Percentiles rank a stretch among this genome's conserved stretches.
These are phyloP conservation scores for Chrysanthemum makinoi DNA, from an alignment of 129 eudicot species.

Conservation along the genomic window DNA sequence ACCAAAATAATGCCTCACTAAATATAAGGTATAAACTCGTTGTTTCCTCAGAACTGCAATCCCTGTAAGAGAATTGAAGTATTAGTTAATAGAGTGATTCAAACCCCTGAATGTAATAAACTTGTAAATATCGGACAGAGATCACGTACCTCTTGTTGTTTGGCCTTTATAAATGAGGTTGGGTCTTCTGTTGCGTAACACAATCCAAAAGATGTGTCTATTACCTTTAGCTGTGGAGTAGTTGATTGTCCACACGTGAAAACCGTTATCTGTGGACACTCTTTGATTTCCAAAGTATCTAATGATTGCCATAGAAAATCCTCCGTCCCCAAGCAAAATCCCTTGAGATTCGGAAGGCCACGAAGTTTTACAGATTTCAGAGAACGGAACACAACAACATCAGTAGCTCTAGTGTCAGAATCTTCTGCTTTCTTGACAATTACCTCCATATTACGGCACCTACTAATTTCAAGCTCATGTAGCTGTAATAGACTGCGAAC, in stretches of 20 bases:
- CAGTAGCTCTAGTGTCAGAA: background rate
- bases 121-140: no score
- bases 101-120: no score
- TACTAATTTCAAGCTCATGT: background rate
- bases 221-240: conserved; percentile 1
- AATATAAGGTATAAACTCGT: no score
- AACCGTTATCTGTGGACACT: conserved; percentile 4
- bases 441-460: background rate
- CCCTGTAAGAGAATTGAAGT: background rate
- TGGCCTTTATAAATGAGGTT: conserved; percentile 5
- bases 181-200: conserved; percentile 11
- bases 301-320: conserved; percentile 9
- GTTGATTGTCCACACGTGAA: conserved; percentile 3
- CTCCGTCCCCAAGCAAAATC: background rate
- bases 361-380: background rate
- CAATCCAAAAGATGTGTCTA: conserved; percentile 13
- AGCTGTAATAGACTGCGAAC: background rate
- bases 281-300: background rate
- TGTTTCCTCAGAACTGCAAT: background rate
- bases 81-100: no score
- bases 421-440: background rate
- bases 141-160: background rate
- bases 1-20: no score
- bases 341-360: background rate
- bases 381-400: conserved; percentile 1